A percentile compares a stretch with the other conserved stretches of the same genome.
Evolutionary conservation across 2,329 filamentous ascomycete species (phyloP).

Genomic region (Colletotrichum coccodes): DNA sequence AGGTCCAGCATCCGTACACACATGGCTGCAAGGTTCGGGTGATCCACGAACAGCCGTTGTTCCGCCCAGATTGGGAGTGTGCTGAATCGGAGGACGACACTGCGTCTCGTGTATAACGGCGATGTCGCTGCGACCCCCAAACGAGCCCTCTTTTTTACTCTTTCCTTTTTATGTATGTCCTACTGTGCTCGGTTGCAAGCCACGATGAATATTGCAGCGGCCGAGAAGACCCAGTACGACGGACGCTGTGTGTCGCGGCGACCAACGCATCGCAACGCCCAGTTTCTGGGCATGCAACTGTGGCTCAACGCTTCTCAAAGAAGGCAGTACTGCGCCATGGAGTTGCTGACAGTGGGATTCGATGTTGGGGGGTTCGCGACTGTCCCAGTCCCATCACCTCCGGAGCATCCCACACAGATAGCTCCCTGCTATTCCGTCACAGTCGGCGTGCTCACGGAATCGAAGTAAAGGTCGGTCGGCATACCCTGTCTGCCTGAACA

Average conservation of each 20-base stretch:
- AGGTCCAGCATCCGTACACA: background rate
- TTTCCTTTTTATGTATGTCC: background rate
- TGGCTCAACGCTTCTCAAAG: constrained; percentile 9
- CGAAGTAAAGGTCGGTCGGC: background rate
- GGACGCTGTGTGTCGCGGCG: background rate
- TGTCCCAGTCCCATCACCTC: constrained; percentile 10
- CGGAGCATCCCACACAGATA: background rate
- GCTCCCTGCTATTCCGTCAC: background rate
- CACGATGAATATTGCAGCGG: background rate
- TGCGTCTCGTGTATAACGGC: constrained; percentile 17
- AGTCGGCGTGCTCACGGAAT: background rate
- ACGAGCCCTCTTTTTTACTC: background rate
- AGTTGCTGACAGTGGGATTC: background rate
- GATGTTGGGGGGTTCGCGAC: background rate
- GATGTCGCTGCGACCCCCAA: constrained; percentile 7
- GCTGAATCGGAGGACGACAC: constrained; percentile 23
- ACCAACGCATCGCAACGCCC: background rate
- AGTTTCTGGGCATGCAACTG: background rate
- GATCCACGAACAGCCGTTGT: constrained; percentile 17
- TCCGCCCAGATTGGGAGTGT: constrained; percentile 1
- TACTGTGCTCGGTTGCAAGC: background rate
- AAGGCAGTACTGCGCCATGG: background rate
- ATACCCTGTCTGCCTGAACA: constrained; percentile 18
- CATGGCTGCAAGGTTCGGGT: constrained; percentile 2
- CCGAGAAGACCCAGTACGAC: background rate